phyloP scores from a whole-genome alignment of 1,284 basidiomycete species.

The Wallemia ichthyophaga region DNA sequence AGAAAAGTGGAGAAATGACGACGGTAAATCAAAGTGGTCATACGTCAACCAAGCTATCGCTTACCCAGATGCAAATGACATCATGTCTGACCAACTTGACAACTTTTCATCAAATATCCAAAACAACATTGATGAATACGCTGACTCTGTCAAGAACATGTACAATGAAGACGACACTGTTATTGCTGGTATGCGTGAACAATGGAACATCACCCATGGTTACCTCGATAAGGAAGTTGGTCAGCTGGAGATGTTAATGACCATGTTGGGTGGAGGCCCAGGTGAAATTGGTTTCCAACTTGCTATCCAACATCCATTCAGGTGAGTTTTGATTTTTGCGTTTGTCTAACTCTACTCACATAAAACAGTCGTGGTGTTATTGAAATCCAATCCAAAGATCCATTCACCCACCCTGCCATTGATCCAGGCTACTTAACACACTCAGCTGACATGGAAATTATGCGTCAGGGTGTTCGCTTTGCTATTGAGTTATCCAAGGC shows the following conservation, averaged over 20 bases:
- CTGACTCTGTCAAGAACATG: constrained; percentile 3
- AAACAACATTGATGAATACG: constrained; percentile 3
- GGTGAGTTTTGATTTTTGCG: constrained; percentile 5
- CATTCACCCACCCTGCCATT: constrained; percentile 27
- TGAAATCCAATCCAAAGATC: constrained; percentile 23
- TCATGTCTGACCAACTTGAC: constrained; percentile 15
- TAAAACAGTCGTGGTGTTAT: constrained; percentile 14
- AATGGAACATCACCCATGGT: neutral
- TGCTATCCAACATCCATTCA: constrained; percentile 34
- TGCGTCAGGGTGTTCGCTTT: constrained; percentile 29
- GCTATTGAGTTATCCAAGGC: constrained; percentile 20
- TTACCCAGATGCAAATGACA: constrained; percentile 13
- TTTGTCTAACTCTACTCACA: constrained; percentile 1
- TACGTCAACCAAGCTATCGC: constrained; percentile 1
- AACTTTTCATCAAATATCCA: constrained; percentile 8
- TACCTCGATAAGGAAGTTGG: constrained; percentile 17
- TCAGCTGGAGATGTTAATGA: constrained; percentile 31
- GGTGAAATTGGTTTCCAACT: constrained; percentile 27
- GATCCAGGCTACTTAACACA: constrained; percentile 31
- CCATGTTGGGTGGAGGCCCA: constrained; percentile 16
- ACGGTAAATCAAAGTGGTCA: constrained; percentile 6
- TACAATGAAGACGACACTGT: constrained; percentile 7
- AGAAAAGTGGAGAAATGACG: constrained; percentile 7
- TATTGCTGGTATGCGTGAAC: constrained; percentile 4
- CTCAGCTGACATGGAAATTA: constrained; percentile 24